These are phyloP conservation scores for Exophiala sp. DNA, from an alignment of 2,329 filamentous ascomycete species.

Conservation along the genomic window DNA sequence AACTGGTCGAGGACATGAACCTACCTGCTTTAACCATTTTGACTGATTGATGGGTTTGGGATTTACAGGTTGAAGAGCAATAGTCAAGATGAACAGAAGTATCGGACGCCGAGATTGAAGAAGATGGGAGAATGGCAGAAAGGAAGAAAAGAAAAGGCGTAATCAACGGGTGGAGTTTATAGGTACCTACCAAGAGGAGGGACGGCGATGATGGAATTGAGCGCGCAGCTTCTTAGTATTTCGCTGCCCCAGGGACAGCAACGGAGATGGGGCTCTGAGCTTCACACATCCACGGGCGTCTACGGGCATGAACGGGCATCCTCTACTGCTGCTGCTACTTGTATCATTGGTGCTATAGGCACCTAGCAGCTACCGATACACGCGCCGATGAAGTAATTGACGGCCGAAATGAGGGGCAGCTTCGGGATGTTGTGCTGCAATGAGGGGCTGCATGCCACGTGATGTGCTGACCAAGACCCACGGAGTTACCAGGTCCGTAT, in stretches of 20 bases:
- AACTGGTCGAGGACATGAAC: constrained; percentile 35
- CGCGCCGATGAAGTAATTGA: constrained; percentile 10
- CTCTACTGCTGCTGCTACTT: no score
- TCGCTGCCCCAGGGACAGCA: no score
- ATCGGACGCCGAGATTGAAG: constrained; percentile 1
- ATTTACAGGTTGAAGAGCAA: no score
- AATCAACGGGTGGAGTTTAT: constrained; percentile 17
- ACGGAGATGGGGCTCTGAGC: no score
- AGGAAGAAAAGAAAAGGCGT: constrained; percentile 13
- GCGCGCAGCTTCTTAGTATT: neutral
- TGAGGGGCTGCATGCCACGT: no score
- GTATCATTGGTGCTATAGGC: no score
- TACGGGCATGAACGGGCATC: no score
- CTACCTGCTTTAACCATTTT: constrained; percentile 99
- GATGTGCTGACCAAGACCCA: no score
- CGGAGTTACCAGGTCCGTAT: no score
- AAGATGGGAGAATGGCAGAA: constrained; percentile 10
- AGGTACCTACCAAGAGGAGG: neutral
- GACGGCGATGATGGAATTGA: constrained; percentile 1
- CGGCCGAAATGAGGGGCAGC: neutral
- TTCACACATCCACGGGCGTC: no score
- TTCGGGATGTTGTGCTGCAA: no score
- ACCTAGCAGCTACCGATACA: neutral
- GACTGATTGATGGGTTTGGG: constrained; percentile 53
- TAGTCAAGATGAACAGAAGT: no score